Base-by-base conservation (phyloP, 2,329 filamentous ascomycete species). In the Sordariomycetes sp. region DNA sequence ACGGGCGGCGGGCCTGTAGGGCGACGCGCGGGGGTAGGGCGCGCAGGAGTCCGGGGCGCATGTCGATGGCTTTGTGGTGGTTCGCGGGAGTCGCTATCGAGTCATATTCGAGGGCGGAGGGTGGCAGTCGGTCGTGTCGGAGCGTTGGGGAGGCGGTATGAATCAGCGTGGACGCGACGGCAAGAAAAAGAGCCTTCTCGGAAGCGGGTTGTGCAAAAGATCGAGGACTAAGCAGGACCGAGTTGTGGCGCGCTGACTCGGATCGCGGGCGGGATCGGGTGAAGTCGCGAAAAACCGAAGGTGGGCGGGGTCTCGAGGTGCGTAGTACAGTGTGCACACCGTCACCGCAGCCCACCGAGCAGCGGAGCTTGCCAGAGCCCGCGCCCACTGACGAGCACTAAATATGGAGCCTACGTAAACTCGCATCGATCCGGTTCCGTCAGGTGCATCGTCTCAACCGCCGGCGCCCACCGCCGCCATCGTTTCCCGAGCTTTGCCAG, bases 1-100 rank as follows among this genome's bases (percentile, higher is more conserved):
- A 77, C 60, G 66, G 62, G 65, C 76, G 76, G 70, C 75, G 54
- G 65, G 59, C 59, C 57, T 61, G 22, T 55, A 37, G 16, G 18
- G 25, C 40, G 34, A 24, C 28, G 25, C 7, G 51, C 43, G 6
- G 59, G 22, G 12, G n/a, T 28, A 37, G 58, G 37, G 34, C 34
- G 46, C n/a, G 46, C 57, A 60, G 58, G 62, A 24, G 57, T 48
- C 16, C 22, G 34, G 53, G 34, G 34, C 37, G 53, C 18, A 50
- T 50, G 4, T 24, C 28, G 28, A 32, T 8, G 8, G 28, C 28
- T 50, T 20, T n/a, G 20, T 24, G 46, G 7, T 50, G 40, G 14
- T 16, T 46, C 40, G 28, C 28, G 28, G 40, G 40, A n/a, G 14
- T 50, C 20, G 46, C 46, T 50, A 50, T 50, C 22, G 46, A 22